Evolutionary conservation across 495 filamentous ascomycete species (phyloP).

Genomic region (Usnea hakonensis): DNA sequence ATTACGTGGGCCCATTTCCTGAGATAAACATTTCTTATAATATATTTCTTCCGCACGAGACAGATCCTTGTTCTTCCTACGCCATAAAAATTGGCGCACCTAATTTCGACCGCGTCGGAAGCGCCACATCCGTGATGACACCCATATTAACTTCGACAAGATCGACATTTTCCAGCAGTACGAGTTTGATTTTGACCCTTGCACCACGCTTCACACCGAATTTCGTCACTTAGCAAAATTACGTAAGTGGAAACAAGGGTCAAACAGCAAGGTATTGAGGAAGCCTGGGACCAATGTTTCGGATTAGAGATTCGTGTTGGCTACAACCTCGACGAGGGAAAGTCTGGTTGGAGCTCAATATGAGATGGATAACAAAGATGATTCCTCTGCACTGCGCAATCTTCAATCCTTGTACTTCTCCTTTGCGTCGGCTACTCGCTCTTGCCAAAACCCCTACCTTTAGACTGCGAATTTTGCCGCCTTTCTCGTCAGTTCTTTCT

Average conservation of each 20-base stretch:
- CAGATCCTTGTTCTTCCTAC: background rate
- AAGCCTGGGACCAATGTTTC: slow-evolving; percentile 10
- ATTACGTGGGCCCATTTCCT: background rate
- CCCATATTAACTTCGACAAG: slow-evolving; percentile 7
- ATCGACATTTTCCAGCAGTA: slow-evolving; percentile 5
- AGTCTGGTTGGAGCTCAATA: background rate
- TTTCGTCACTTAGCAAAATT: slow-evolving; percentile 5
- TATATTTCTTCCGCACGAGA: slow-evolving; percentile 5
- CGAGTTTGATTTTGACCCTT: slow-evolving; percentile 1
- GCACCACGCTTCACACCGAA: slow-evolving; percentile 3
- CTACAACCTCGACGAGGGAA: background rate
- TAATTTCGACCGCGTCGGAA: background rate
- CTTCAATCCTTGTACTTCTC: slow-evolving; percentile 5
- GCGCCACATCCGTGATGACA: slow-evolving; percentile 2
- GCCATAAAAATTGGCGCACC: background rate
- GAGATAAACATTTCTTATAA: background rate
- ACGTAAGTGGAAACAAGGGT: slow-evolving; percentile 12
- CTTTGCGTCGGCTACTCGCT: too few relatives aligned
- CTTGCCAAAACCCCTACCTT: too few relatives aligned
- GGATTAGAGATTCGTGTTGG: slow-evolving; percentile 6
- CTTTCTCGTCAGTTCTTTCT: too few relatives aligned
- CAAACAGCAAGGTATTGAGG: slow-evolving; percentile 5
- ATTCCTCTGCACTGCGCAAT: background rate
- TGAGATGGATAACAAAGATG: background rate
- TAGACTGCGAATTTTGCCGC: too few relatives aligned